Base-by-base conservation (phyloP, 768 basidiomycete species). In the Rhodocollybia butyracea region DNA sequence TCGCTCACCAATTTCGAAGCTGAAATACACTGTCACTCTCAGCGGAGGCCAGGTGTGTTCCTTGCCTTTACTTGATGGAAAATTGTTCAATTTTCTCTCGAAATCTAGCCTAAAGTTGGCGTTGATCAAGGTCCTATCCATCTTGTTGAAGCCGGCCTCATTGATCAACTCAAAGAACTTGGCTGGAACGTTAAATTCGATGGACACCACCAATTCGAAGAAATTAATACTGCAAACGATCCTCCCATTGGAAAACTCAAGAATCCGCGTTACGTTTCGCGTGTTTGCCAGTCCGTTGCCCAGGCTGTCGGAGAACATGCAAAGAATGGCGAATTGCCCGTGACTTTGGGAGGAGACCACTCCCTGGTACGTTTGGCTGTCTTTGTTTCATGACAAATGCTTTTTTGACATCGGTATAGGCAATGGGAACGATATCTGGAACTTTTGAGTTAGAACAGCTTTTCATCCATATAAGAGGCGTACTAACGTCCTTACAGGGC, bases 291-390 rank as follows among this genome's bases (percentile, higher is more conserved):
- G 68, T 81, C 86, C 41, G 87, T 98, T 34, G 85, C 90, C n/a
- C 71, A 79, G 32, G 84, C 73, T 30, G 89, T 98, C n/a, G 83
- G 83, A 12, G 79, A 66, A 2, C 90, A 94, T 70, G 85, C 83
- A 24, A 80, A 80, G 72, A 83, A 84, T 51, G 94, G 96, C 1
- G 80, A 85, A 63, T 75, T 99, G 22, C 90, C 94, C 8, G 75
- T 99, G 12, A 98, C 94, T 2, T 76, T 98, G 6, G 97, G 97
- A 11, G 97, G 97, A 12, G 97, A 99, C 66, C 97, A 99, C 72
- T 95, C 93, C 55, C 74, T 98, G 68, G 91, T 90, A 57, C 52
- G 85, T 76, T 41, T 31, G 11, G 45, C 8, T 30, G 46, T 46
- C 51, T 57, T 19, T 46, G 53, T 21, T 27, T 51, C 38, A 31